Conservation (phyloP, 2,329 filamentous ascomycete species). For the Trichoderma cornu-damae region DNA sequence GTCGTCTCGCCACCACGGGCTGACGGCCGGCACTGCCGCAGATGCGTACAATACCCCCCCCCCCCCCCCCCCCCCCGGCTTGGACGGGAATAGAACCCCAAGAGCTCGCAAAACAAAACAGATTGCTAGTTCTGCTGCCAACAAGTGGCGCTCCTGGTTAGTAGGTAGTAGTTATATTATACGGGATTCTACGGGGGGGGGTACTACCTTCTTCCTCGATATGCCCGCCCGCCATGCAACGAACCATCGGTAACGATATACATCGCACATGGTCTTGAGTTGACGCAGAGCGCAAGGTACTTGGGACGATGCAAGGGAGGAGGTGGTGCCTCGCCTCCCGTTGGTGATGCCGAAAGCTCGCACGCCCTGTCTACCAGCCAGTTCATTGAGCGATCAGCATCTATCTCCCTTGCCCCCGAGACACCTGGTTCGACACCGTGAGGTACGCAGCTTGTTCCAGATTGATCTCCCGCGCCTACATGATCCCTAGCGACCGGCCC, state of each 20-base stretch:
- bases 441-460: constrained; percentile 18
- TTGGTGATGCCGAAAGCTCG: not conserved
- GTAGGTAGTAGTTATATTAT: too few species aligned
- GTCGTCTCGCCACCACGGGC: constrained; percentile 10
- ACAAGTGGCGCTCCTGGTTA: too few species aligned
- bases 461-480: constrained; percentile 21
- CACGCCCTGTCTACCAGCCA: not conserved
- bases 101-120: not conserved
- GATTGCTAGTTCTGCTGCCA: not conserved
- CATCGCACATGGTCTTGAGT: not conserved
- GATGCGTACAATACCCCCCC: not conserved
- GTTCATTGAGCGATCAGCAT: constrained; percentile 1
- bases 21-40: constrained; percentile 16
- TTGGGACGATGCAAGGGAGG: constrained; percentile 3
- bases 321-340: not conserved
- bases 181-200: not conserved
- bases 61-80: not conserved
- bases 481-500: constrained; percentile 6
- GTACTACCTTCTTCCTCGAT: too few species aligned
- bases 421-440: constrained; percentile 13
- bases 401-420: constrained; percentile 16
- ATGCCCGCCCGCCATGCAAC: constrained; percentile 1
- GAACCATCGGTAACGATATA: not conserved
- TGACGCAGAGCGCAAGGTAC: not conserved
- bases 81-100: not conserved